Percentiles rank a stretch among this genome's conserved stretches.
Evolutionary conservation across 2,329 filamentous ascomycete genomes (phyloP).

Genomic region (Fusarium nurragi): DNA sequence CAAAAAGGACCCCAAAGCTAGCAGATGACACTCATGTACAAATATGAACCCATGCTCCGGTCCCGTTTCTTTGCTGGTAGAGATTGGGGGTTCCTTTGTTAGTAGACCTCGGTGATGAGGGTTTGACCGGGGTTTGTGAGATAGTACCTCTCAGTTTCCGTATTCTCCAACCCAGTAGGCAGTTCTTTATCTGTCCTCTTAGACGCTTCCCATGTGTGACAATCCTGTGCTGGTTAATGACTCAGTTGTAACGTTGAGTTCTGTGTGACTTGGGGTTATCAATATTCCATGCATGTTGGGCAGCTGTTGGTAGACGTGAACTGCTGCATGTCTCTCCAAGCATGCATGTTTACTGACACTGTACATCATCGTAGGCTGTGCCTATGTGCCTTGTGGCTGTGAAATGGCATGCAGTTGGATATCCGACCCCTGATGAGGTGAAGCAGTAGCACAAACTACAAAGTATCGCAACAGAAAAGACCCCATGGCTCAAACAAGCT

Average conservation of each 20-base stretch:
- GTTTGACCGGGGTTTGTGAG: slow-evolving; percentile 1
- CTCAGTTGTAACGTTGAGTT: slow-evolving; percentile 22
- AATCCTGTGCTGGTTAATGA: not conserved
- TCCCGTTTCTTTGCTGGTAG: slow-evolving; percentile 9
- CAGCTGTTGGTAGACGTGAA: not conserved
- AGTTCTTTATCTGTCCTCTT: not conserved
- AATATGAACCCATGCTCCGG: slow-evolving; percentile 16
- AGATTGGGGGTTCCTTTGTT: slow-evolving; percentile 4
- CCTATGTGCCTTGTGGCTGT: not conserved
- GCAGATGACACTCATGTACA: slow-evolving; percentile 10
- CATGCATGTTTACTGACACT: not conserved
- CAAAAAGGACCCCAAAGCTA: slow-evolving; percentile 4
- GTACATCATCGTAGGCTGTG: not conserved
- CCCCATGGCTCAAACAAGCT: slow-evolving; percentile 3
- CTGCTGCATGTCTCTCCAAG: not conserved
- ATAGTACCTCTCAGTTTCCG: slow-evolving; percentile 2
- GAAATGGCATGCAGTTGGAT: not conserved
- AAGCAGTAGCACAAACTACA: not conserved
- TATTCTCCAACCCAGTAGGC: too few relatives aligned
- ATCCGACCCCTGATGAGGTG: slow-evolving; percentile 3
- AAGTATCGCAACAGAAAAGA: not conserved
- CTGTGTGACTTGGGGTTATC: not conserved
- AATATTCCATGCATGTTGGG: not conserved
- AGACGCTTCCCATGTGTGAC: slow-evolving; percentile 1
- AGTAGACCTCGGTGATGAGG: not conserved